Base-by-base conservation (phyloP, 2,329 filamentous ascomycete genomes). In the Trichoderma afroharzianum region DNA sequence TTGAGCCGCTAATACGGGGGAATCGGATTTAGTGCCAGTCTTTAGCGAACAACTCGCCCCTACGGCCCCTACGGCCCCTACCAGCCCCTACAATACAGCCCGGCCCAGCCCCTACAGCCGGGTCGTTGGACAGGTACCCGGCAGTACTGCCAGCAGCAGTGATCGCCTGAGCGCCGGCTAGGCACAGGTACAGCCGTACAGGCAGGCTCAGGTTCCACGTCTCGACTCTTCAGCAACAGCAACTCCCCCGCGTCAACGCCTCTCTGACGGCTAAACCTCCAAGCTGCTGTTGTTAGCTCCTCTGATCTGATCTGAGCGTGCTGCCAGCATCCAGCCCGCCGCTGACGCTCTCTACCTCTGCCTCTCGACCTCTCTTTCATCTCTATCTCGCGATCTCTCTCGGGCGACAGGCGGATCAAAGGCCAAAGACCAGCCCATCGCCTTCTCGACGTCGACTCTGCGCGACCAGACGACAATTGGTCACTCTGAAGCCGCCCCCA, bases 391-490 rank as follows among this genome's bases (percentile, higher is more conserved):
- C 62, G 11, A 47, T 36, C 66, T 62, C 57, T 53, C 57, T 32
- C 28, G 50, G 64, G 53, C 66, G 36, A 36, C 59, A 39, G 36
- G 36, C 66, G 36, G 24, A 47, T 50, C 39, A 69, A 18, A 57
- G 59, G 59, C 55, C 39, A 36, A 36, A 36, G 33, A 11, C 6
- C 39, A 43, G 18, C 8, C 9, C 39, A 69, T 61, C 66, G 66
- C 57, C 66, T 24, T 69, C 66, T 47, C 66, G 28, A 39, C 66
- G 57, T 33, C 43, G 58, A 61, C 70, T 28, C 58, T 36, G 59
- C 70, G 70, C 59, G 70, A 63, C 70, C 67, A n/a, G 63, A n/a
- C 58, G 58, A 68, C 70, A 72, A 68, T 72, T 72, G 70, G 64
- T 30, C 55, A 28, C 53, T n/a, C 55, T 61, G 66, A 61, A 43